A percentile compares a stretch with the other conserved stretches of the same genome.
These are phyloP conservation scores for Starmera amethionina DNA, from an alignment of 805 yeast species.

Conservation along the genomic window DNA sequence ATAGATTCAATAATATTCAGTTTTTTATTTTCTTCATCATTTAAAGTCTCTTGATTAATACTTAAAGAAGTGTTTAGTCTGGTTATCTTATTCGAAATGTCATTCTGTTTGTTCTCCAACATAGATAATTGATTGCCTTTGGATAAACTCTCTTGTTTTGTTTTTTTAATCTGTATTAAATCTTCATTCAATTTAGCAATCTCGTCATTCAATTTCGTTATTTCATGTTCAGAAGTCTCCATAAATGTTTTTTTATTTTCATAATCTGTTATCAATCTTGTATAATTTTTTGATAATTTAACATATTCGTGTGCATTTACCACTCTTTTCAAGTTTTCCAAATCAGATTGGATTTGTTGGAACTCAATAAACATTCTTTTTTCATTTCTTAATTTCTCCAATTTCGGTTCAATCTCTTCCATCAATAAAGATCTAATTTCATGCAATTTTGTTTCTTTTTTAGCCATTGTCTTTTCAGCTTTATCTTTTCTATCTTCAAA, in stretches of 20 bases:
- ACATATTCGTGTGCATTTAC: slow-evolving; percentile 72
- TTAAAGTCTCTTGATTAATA: slow-evolving; percentile 44
- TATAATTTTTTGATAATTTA: slow-evolving; percentile 28
- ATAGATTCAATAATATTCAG: slow-evolving; percentile 24
- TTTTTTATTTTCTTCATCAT: slow-evolving; percentile 39
- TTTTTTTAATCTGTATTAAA: slow-evolving; percentile 38
- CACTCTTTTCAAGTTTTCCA: slow-evolving; percentile 64
- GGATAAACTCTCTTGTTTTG: slow-evolving; percentile 46
- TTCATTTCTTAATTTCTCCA: slow-evolving; percentile 71
- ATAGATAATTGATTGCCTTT: slow-evolving; percentile 53
- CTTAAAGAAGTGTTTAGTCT: slow-evolving; percentile 57
- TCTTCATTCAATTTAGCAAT: slow-evolving; percentile 51
- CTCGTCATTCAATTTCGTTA: slow-evolving; percentile 43
- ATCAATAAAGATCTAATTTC: slow-evolving; percentile 64
- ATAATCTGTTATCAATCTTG: slow-evolving; percentile 33
- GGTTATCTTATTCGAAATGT: slow-evolving; percentile 51
- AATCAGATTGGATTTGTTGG: slow-evolving; percentile 73
- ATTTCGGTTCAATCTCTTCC: slow-evolving; percentile 90
- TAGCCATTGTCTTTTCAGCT: slow-evolving; percentile 85
- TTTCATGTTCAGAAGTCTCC: slow-evolving; percentile 30
- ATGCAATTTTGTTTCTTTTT: slow-evolving; percentile 75
- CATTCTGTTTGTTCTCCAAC: slow-evolving; percentile 48
- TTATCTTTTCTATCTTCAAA: slow-evolving; percentile 89
- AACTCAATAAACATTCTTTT: slow-evolving; percentile 77
- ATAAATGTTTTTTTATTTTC: slow-evolving; percentile 31